Percentiles rank a stretch among this genome's conserved stretches.
Conservation (phyloP, 1,284 basidiomycete genomes). For the Kwoniella shivajii region DNA sequence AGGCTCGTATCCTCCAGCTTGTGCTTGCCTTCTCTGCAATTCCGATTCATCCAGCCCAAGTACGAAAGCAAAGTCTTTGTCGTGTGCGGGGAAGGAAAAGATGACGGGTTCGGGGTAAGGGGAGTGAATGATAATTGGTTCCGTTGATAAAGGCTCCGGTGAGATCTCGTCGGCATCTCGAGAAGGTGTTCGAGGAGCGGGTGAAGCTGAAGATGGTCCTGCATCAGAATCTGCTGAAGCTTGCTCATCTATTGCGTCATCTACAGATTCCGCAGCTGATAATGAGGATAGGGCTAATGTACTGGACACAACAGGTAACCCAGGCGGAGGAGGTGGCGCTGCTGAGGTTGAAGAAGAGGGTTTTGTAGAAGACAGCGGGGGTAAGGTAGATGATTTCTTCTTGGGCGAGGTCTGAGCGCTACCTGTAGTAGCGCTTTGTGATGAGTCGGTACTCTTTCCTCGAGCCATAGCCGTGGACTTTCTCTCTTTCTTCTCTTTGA, state of each 20-base stretch:
- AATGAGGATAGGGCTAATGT: conserved; percentile 22
- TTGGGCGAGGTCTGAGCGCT: conserved; percentile 46
- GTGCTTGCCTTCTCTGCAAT: conserved; percentile 25
- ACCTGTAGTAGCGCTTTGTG: conserved; percentile 24
- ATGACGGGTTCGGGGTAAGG: conserved; percentile 39
- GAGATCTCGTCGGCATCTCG: conserved; percentile 19
- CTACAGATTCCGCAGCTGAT: conserved; percentile 16
- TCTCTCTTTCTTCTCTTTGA: conserved; percentile 36
- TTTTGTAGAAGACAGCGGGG: conserved; percentile 11
- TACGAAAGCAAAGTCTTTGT: conserved; percentile 44
- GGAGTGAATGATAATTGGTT: conserved; percentile 38
- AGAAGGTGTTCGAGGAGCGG: conserved; percentile 38
- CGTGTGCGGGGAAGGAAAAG: conserved; percentile 33
- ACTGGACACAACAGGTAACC: conserved; percentile 54
- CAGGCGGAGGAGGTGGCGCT: conserved; percentile 57
- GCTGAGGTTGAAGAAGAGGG: conserved; percentile 5
- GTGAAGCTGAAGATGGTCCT: conserved; percentile 40
- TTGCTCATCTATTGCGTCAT: conserved; percentile 15
- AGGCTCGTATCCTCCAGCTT: conserved; percentile 37
- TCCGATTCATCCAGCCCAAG: conserved; percentile 35
- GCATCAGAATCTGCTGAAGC: conserved; percentile 39
- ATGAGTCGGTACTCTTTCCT: conserved; percentile 41
- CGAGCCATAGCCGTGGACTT: conserved; percentile 37
- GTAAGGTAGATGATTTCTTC: conserved; percentile 33
- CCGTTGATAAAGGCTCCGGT: conserved; percentile 32